Conservation (phyloP, 768 basidiomycete genomes). For the Boletus vinaceobasis region DNA sequence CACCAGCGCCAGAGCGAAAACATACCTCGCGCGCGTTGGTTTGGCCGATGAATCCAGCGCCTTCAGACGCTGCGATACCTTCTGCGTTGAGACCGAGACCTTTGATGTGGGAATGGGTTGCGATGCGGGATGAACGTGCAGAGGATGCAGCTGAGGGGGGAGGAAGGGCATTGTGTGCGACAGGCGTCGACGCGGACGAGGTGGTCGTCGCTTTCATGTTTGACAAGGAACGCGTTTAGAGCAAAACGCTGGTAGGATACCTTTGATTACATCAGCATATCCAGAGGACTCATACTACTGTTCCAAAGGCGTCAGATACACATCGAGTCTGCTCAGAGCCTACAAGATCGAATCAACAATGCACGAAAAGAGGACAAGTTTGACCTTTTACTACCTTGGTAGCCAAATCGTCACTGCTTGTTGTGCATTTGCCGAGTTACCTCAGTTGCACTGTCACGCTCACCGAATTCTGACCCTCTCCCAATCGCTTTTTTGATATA, state of each 20-base stretch:
- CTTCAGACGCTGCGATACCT: constrained; percentile 67
- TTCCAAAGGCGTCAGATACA: too few relatives aligned
- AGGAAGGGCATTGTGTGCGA: constrained; percentile 71
- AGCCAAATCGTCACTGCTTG: too few relatives aligned
- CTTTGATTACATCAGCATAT: constrained; percentile 9
- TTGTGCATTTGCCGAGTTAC: too few relatives aligned
- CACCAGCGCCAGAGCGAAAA: neutral
- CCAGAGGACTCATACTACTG: too few relatives aligned
- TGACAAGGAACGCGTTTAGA: neutral
- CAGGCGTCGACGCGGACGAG: constrained; percentile 48
- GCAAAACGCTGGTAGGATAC: too few relatives aligned
- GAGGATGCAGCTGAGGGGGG: constrained; percentile 62
- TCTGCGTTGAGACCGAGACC: constrained; percentile 87
- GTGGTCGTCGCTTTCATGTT: constrained; percentile 41
- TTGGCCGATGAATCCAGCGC: constrained; percentile 91
- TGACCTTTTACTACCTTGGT: too few relatives aligned
- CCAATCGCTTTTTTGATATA: too few relatives aligned
- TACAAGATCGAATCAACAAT: too few relatives aligned
- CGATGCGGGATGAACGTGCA: constrained; percentile 72
- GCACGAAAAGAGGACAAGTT: too few relatives aligned
- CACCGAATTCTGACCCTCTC: too few relatives aligned
- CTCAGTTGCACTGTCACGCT: too few relatives aligned
- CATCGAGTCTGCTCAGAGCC: too few relatives aligned
- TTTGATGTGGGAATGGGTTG: constrained; percentile 95
- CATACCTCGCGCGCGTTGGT: constrained; percentile 83